Evolutionary conservation across 2,329 filamentous ascomycete species (phyloP), one percentile per base, ranked within the genome.

Genomic region (Alternaria ethzedia): DNA sequence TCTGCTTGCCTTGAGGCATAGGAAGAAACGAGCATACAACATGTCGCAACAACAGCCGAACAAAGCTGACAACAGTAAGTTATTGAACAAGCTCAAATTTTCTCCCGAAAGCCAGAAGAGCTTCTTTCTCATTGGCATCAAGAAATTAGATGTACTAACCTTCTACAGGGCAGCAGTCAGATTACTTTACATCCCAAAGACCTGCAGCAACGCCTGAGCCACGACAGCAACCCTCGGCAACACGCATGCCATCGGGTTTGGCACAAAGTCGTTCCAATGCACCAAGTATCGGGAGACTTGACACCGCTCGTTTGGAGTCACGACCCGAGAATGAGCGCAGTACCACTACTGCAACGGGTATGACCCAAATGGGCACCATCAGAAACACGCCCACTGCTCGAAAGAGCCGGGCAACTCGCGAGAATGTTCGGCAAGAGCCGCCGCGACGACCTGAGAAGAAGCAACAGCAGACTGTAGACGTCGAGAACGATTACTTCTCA

Each of bases 401-500:
- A 15, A 71, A 68, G n/a, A 69, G 67, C 6, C 54, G 44, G 2
- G 67, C 72, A 21, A 57, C 59, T 12, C 58, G 51, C 6, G 64
- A 65, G 11, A 64, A 64, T 9, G 45, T 66, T 50, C 66, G 30
- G 28, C 64, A 25, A 57, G 57, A 59, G 45, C 62, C 56, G 43
- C 54, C 55, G 17, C 66, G 72, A 21, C 66, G 71, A 13, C 68
- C 71, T 3, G 72, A 77, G 43, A 75, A 71, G 65, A 73, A 70
- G 54, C 66, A 69, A 56, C 70, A 76, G 28, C 70, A 74, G 21
- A 59, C 59, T 4, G 70, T 75, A 3, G 71, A 75, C 43, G 81
- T 87, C n/a, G 83, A 86, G 41, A 84, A 85, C n/a, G 84, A 84
- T 4, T 87, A 87, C 64, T 78, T 80, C 11, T 79, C 84, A 11